These are phyloP conservation scores for Vicia sativa DNA, from an alignment of 306 rosid species.

Conservation along the genomic window DNA sequence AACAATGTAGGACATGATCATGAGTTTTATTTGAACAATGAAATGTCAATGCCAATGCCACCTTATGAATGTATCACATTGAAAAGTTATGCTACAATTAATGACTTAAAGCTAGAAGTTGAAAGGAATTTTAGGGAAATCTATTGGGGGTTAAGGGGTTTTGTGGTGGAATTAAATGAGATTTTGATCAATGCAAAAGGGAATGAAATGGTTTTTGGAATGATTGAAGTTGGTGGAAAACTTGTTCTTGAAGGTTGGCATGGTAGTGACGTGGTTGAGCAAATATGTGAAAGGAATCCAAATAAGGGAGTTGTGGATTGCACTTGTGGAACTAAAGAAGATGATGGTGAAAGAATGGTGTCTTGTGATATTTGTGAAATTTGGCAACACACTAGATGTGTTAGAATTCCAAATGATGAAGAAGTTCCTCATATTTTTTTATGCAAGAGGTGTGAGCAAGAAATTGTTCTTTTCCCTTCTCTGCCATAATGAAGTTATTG, in stretches of 20 bases:
- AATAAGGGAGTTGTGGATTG: conserved; percentile 54
- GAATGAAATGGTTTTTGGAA: conserved; percentile 53
- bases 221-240: conserved; percentile 64
- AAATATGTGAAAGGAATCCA: conserved; percentile 50
- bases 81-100: conserved; percentile 55
- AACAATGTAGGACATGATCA: conserved; percentile 12
- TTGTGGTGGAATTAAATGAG: conserved; percentile 58
- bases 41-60: conserved; percentile 40
- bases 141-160: conserved; percentile 67
- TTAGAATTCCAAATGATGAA: conserved; percentile 67
- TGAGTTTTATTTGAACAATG: conserved; percentile 5
- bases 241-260: conserved; percentile 54
- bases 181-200: conserved; percentile 56
- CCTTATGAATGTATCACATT: conserved; percentile 68
- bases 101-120: conserved; percentile 69
- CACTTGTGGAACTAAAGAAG: conserved; percentile 77
- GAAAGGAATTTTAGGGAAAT: conserved; percentile 72
- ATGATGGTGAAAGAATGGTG: conserved; percentile 87
- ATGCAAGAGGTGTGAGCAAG: conserved; percentile 75
- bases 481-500: conserved; percentile 34
- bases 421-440: conserved; percentile 74
- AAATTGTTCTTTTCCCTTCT: conserved; percentile 61
- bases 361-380: conserved; percentile 86
- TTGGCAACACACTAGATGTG: conserved; percentile 82
- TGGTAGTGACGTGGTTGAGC: conserved; percentile 30